Evolutionary conservation across 805 yeast genomes (phyloP).

Genomic region (Pichia manshurica): DNA sequence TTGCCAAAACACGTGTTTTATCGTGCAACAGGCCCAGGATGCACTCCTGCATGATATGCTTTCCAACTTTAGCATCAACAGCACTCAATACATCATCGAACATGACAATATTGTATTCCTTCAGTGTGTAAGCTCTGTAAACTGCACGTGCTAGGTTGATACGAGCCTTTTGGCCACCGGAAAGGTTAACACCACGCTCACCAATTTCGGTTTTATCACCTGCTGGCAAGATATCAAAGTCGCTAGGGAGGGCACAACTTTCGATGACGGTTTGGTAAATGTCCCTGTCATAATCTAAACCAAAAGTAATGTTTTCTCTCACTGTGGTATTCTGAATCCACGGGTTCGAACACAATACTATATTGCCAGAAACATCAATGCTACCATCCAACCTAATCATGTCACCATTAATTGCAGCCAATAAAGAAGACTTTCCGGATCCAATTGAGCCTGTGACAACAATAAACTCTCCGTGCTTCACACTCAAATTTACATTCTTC

Average conservation of each 20-base stretch:
- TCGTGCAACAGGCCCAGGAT: conserved; percentile 47
- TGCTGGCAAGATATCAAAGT: conserved; percentile 60
- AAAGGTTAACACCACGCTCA: conserved; percentile 76
- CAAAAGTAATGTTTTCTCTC: conserved; percentile 68
- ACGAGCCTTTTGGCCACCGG: conserved; percentile 89
- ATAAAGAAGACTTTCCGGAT: conserved; percentile 66
- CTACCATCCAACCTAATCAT: conserved; percentile 56
- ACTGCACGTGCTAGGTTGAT: conserved; percentile 75
- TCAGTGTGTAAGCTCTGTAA: conserved; percentile 30
- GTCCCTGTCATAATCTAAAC: conserved; percentile 40
- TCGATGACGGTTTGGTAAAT: conserved; percentile 49
- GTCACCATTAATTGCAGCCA: conserved; percentile 65
- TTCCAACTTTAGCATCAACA: conserved; percentile 84
- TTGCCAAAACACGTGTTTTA: conserved; percentile 69
- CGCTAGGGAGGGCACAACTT: conserved; percentile 64
- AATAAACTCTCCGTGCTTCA: conserved; percentile 62
- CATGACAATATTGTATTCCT: conserved; percentile 55
- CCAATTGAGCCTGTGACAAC: conserved; percentile 78
- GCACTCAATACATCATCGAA: conserved; percentile 81
- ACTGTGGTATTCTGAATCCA: conserved; percentile 85
- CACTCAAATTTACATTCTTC: conserved; percentile 42
- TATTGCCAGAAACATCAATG: conserved; percentile 46
- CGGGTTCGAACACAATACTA: conserved; percentile 55
- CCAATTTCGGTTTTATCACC: conserved; percentile 81
- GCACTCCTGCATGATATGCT: conserved; percentile 67